Evolutionary conservation across 2,329 filamentous ascomycete species (phyloP).

Genomic region (Pestalotiopsis sp.): DNA sequence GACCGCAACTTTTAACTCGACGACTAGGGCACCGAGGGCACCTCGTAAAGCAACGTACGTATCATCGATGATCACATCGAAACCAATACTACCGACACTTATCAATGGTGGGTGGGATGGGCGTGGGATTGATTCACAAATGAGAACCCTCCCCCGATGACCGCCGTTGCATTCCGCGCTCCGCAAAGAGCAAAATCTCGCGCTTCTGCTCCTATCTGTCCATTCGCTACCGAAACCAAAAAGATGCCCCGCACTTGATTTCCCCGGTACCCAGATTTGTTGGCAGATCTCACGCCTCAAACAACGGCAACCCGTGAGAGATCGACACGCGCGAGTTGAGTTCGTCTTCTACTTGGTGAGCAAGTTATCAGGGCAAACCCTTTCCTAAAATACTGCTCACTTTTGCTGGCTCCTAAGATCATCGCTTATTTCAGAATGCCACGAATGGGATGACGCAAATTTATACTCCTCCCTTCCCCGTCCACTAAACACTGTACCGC

Average conservation of each 20-base stretch:
- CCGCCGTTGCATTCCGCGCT: neutral
- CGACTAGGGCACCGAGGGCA: neutral
- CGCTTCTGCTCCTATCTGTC: neutral
- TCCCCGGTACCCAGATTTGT: conserved; percentile 1
- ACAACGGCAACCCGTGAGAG: neutral
- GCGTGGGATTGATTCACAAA: neutral
- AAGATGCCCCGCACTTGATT: neutral
- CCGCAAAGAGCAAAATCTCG: neutral
- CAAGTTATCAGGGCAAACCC: neutral
- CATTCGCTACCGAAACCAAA: neutral
- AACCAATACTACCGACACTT: neutral
- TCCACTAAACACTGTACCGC: neutral
- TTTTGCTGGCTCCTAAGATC: neutral
- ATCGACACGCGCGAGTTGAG: neutral
- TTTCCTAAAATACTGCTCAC: too few species aligned
- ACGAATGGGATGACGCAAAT: neutral
- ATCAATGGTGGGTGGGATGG: neutral
- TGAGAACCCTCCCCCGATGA: neutral
- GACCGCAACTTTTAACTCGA: neutral
- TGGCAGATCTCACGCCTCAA: neutral
- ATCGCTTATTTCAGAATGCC: neutral
- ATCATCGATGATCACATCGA: neutral
- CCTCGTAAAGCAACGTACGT: neutral
- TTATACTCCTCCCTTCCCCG: neutral
- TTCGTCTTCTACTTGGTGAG: neutral